A percentile compares a stretch with the other conserved stretches of the same genome.
Evolutionary conservation across 2,329 filamentous ascomycete genomes (phyloP).

Genomic region (Pyrenophora tritici-repentis): DNA sequence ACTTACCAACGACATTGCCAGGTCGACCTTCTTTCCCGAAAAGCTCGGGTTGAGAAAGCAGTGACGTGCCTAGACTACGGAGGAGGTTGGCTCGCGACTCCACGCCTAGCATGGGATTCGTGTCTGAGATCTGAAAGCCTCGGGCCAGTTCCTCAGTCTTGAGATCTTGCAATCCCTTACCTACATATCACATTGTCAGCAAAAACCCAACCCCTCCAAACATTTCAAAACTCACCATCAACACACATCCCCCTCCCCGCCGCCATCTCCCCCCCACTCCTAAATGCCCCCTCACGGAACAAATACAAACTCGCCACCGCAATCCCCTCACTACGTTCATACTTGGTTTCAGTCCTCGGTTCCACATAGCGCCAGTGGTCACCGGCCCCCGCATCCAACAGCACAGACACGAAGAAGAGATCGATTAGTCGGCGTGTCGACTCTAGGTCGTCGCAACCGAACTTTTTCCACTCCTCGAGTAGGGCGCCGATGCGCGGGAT

Average conservation of each 20-base stretch:
- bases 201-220: too few species aligned
- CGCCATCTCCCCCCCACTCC: slow-evolving; percentile 69
- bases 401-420: slow-evolving; percentile 76
- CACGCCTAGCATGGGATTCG: slow-evolving; percentile 76
- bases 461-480: slow-evolving; percentile 63
- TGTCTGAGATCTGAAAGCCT: slow-evolving; percentile 79
- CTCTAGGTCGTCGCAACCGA: slow-evolving; percentile 67
- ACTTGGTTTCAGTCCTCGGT: slow-evolving; percentile 77
- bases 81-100: slow-evolving; percentile 81
- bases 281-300: slow-evolving; percentile 84
- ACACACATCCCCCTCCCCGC: slow-evolving; percentile 73
- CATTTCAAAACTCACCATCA: slow-evolving; percentile 72
- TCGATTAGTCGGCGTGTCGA: slow-evolving; percentile 75
- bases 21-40: slow-evolving; percentile 83
- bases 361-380: slow-evolving; percentile 89
- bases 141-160: slow-evolving; percentile 73
- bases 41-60: slow-evolving; percentile 72
- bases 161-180: slow-evolving; percentile 69
- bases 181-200: slow-evolving; percentile 2
- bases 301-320: slow-evolving; percentile 80
- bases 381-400: slow-evolving; percentile 85
- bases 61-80: slow-evolving; percentile 71
- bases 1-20: slow-evolving; percentile 84
- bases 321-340: slow-evolving; percentile 83
- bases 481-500: slow-evolving; percentile 72